phyloP scores from a whole-genome alignment of 75 land plant genomes.

The Cryptomeria japonica region DNA sequence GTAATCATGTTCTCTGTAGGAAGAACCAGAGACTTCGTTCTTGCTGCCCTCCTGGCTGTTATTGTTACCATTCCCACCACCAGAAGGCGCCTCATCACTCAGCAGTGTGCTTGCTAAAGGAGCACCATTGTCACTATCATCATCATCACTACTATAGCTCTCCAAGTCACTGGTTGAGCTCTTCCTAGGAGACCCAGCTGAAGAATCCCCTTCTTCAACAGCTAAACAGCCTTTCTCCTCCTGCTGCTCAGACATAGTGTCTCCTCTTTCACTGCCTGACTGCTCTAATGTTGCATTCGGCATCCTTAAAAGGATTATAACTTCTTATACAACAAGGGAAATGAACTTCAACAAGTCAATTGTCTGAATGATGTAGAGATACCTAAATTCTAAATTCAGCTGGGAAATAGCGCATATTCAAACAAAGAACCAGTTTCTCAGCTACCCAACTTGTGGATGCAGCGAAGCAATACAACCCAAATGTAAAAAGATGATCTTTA shows the following conservation, averaged over 20 bases:
- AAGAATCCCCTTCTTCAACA: constrained; percentile 8
- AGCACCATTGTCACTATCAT: constrained; percentile 9
- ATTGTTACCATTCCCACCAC: constrained; percentile 7
- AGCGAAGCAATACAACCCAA: background rate
- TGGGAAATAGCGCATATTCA: background rate
- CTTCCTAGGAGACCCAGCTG: constrained; percentile 2
- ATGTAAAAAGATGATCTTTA: background rate
- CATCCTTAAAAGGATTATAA: constrained; percentile 5
- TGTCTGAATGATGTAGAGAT: background rate
- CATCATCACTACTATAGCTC: background rate
- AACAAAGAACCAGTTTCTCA: background rate
- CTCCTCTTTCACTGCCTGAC: constrained; percentile 7
- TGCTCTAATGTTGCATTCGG: constrained; percentile 9
- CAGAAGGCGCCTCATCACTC: constrained; percentile 5
- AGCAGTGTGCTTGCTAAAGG: background rate
- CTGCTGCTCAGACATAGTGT: background rate
- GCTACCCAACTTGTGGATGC: background rate
- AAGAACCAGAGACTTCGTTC: background rate
- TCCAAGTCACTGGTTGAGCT: constrained; percentile 2
- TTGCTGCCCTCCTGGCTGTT: background rate
- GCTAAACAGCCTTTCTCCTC: constrained; percentile 4
- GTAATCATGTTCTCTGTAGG: constrained; percentile 12
- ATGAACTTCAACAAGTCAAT: background rate
- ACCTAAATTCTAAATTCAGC: background rate
- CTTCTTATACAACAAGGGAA: background rate